A percentile compares a stretch with the other conserved stretches of the same genome.
Evolutionary conservation across 2,329 filamentous ascomycete genomes (phyloP).

Genomic region (Botrytis pseudocinerea): DNA sequence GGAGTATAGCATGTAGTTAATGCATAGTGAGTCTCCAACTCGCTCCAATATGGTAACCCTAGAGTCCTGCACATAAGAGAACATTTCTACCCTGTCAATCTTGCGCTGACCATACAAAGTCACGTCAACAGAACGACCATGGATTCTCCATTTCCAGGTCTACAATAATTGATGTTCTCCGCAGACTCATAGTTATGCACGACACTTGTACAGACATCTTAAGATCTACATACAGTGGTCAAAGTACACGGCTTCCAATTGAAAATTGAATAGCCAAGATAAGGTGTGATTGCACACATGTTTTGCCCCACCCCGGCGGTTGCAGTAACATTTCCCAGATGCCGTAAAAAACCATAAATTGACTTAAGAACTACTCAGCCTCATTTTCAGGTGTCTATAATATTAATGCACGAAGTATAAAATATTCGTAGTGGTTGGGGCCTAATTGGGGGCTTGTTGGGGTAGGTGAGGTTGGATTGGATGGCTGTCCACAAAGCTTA

Average conservation of each 20-base stretch:
- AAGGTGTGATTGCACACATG: background rate
- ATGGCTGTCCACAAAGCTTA: background rate
- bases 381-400: background rate
- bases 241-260: background rate
- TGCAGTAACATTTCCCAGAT: background rate
- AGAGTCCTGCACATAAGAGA: background rate
- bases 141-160: background rate
- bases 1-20: background rate
- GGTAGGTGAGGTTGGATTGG: background rate
- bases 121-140: background rate
- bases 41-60: background rate
- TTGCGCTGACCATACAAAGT: background rate
- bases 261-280: background rate
- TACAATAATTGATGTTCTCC: background rate
- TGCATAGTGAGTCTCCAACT: background rate
- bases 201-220: background rate
- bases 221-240: background rate
- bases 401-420: background rate
- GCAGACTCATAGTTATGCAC: background rate
- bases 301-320: slow-evolving; percentile 12
- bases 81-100: too few species aligned
- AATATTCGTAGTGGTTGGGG: background rate
- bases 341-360: background rate
- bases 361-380: background rate
- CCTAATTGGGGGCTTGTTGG: background rate